A percentile compares a stretch with the other conserved stretches of the same genome.
Conservation (phyloP, 1,284 basidiomycete species). For the Volvariella volvacea region DNA sequence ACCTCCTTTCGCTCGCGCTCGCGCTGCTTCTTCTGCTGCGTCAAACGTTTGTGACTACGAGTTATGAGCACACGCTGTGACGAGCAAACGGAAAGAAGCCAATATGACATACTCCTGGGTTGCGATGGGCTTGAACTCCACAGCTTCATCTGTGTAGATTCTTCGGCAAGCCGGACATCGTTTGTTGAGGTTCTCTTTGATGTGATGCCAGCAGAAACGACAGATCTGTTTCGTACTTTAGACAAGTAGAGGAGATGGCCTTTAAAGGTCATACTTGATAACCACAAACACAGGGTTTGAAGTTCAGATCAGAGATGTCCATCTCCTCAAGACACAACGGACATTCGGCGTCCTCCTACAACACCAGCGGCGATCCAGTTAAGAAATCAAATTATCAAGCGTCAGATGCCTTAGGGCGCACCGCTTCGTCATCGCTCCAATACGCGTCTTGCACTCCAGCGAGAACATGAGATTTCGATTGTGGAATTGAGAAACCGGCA, state of each 20-base stretch:
- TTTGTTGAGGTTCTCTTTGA: constrained; percentile 93
- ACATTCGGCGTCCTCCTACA: constrained; percentile 94
- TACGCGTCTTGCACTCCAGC: constrained; percentile 95
- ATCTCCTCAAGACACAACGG: constrained; percentile 98
- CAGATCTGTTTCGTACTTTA: constrained; percentile 68
- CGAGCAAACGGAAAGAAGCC: constrained; percentile 6
- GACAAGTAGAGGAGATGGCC: constrained; percentile 8
- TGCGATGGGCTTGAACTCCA: constrained; percentile 95
- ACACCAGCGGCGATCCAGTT: constrained; percentile 4
- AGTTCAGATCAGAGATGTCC: constrained; percentile 98
- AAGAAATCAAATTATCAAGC: constrained; percentile 10
- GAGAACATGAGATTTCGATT: constrained; percentile 78
- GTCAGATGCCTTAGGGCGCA: constrained; percentile 26
- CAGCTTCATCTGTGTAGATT: constrained; percentile 87
- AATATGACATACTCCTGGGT: constrained; percentile 80
- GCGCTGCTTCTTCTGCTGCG: constrained; percentile 92
- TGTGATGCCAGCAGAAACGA: constrained; percentile 99
- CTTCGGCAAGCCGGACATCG: constrained; percentile 96
- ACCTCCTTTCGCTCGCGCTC: constrained; percentile 97
- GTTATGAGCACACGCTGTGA: constrained; percentile 7
- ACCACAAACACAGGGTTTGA: constrained; percentile 98
- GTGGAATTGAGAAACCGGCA: constrained; percentile 58
- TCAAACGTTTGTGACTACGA: constrained; percentile 86
- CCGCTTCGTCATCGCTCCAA: constrained; percentile 93
- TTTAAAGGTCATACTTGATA: constrained; percentile 69